Evolutionary conservation across 1,284 basidiomycete genomes (phyloP).

Genomic region (Ustilago tritici): DNA sequence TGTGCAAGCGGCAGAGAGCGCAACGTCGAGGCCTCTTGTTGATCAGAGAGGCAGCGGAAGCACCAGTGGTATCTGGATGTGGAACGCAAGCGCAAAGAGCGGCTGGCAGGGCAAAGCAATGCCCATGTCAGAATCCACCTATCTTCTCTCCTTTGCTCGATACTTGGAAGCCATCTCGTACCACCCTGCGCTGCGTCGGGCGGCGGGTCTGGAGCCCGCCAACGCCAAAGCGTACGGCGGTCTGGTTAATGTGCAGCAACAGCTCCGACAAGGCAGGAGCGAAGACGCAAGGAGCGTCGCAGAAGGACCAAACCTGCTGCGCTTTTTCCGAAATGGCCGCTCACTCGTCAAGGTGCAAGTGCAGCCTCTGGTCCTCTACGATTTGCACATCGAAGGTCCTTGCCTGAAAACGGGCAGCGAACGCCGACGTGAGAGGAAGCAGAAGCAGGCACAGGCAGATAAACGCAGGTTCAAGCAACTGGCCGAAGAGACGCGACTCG

Average conservation of each 20-base stretch:
- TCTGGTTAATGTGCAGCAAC: slow-evolving; percentile 40
- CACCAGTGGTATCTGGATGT: slow-evolving; percentile 55
- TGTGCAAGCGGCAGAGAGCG: slow-evolving; percentile 48
- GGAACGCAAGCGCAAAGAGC: slow-evolving; percentile 51
- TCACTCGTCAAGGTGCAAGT: slow-evolving; percentile 58
- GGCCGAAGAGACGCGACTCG: slow-evolving; percentile 50
- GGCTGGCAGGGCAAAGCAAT: slow-evolving; percentile 47
- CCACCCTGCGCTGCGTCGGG: slow-evolving; percentile 51
- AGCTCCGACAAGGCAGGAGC: slow-evolving; percentile 40
- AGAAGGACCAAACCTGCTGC: slow-evolving; percentile 41
- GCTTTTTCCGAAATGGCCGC: slow-evolving; percentile 54
- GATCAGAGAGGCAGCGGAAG: slow-evolving; percentile 32
- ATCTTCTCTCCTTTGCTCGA: slow-evolving; percentile 59
- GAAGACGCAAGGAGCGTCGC: slow-evolving; percentile 48
- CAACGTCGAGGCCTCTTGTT: slow-evolving; percentile 30
- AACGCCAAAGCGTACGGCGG: slow-evolving; percentile 37
- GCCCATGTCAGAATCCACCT: slow-evolving; percentile 59
- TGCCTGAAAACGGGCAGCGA: slow-evolving; percentile 40
- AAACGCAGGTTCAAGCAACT: slow-evolving; percentile 32
- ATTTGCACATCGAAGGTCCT: slow-evolving; percentile 58
- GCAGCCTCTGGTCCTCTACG: slow-evolving; percentile 49
- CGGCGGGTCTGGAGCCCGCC: slow-evolving; percentile 39
- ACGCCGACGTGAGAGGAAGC: slow-evolving; percentile 24
- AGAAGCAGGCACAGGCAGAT: slow-evolving; percentile 31
- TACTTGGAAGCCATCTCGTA: slow-evolving; percentile 62